Evolutionary conservation across 768 basidiomycete genomes (phyloP), one percentile per base, ranked within the genome.

Genomic region (Tulasnella sp.): DNA sequence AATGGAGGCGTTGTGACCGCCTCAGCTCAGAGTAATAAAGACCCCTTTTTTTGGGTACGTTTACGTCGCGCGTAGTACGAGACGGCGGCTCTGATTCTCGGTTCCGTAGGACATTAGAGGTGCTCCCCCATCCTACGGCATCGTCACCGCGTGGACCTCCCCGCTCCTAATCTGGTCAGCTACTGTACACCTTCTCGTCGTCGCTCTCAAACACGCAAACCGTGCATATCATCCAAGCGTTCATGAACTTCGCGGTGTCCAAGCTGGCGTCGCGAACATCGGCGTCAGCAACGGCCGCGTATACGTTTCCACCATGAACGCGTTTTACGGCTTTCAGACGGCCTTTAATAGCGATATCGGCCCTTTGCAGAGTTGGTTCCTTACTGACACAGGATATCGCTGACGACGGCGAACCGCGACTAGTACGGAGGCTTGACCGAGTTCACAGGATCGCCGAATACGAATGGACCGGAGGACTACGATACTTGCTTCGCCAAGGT

Each of bases 1-100:
- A 83, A 85, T 78, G 85, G 84, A 0, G 83, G 81, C 2, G 50
- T 80, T 50, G 34, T 83, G 4, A 83, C 58, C 4, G 87, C 88
- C 9, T 88, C 87, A 1, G 83, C 83, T 20, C 81, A 85, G 1
- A 78, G 83, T 0, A 85, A 90, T 80, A 72, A 87, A 0, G 89
- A 92, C 78, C 85, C n/a, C n/a, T n/a, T 92, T 0, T 91, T 90
- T 83, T 91, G 88, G 86, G 90, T 77, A 31, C 2, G 76, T 41
- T 1, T n/a, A 37, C 76, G 14, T 28, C 24, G 18, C 6, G 34
- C 34, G 9, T 28, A 40, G 16, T 77, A 6, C 28, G 11, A 48
- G 2, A 20, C 48, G 5, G 12, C 3, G 28, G 20, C 60, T 14
- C n/a, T 77, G 41, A 69, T 60, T 22, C 6, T 34, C 5, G 58